Conservation (phyloP, 2,329 filamentous ascomycete genomes). For the Didymella keratinophila region DNA sequence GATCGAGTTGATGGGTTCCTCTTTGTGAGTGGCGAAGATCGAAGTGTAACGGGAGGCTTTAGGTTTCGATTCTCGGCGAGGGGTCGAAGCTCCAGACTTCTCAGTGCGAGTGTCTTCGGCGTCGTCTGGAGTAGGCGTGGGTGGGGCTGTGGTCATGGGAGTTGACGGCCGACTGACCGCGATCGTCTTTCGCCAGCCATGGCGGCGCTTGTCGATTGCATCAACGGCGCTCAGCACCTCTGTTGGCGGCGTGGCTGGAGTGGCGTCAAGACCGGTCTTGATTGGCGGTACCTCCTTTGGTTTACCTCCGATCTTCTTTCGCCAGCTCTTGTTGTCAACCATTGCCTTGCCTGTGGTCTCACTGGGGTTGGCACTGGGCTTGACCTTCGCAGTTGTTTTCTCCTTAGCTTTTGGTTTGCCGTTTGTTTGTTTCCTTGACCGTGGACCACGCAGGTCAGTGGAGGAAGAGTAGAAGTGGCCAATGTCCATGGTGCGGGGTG, state of each 20-base stretch:
- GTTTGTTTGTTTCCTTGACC: not conserved
- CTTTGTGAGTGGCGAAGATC: conserved; percentile 38
- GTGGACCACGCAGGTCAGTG: not conserved
- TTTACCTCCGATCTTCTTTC: conserved; percentile 32
- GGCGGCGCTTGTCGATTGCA: conserved; percentile 26
- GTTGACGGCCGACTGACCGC: conserved; percentile 35
- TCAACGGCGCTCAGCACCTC: conserved; percentile 18
- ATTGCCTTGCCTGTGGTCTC: conserved; percentile 1
- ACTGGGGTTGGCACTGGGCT: not conserved
- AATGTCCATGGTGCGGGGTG: conserved; percentile 6
- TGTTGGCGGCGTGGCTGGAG: not conserved
- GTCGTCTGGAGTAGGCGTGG: conserved; percentile 35
- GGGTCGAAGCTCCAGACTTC: conserved; percentile 38
- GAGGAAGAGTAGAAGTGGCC: conserved; percentile 2
- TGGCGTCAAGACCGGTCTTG: conserved; percentile 18
- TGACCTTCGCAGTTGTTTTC: not conserved
- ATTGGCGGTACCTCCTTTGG: conserved; percentile 22
- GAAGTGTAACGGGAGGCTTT: conserved; percentile 53
- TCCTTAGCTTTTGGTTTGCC: not conserved
- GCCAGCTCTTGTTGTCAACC: conserved; percentile 32
- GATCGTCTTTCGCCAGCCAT: conserved; percentile 36
- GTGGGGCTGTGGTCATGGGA: conserved; percentile 23
- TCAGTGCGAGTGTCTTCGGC: conserved; percentile 40
- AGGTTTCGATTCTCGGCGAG: conserved; percentile 48
- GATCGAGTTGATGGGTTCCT: conserved; percentile 28